Base-by-base conservation (phyloP, 163 green algal species). In the Dunaliella salina region DNA sequence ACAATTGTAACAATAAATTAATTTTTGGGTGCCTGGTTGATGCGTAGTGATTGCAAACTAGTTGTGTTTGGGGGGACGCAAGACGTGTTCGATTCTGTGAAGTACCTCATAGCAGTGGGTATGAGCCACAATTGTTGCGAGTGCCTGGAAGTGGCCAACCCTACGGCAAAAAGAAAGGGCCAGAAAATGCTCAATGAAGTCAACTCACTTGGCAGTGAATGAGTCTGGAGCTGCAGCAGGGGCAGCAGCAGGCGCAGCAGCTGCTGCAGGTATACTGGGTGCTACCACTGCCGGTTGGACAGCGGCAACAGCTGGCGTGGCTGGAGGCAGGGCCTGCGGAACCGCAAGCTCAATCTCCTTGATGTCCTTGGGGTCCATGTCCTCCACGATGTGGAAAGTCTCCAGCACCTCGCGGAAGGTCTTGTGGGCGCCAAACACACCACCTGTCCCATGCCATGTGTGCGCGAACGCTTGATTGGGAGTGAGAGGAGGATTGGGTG, bases 361-460 rank as follows among this genome's bases (percentile, higher is more conserved):
- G 26, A 87, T 80, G 18, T 82, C 63, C 63, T 75, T 75, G 63
- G 63, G 83, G 67, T 30, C 45, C 8, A 33, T 18, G 72, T 90
- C 87, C 24, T 40, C 72, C 22, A 75, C 33, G 15, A 46, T 25
- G 32, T 69, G 50, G 69, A 87, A 32, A 0, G 26, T 45, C 18
- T 81, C 87, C 84, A 93, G 84, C 29, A 89, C 81, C 40, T 82
- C 72, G 25, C 88, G 87, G 34, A 91, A 82, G 63, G 88, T 88
- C 57, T 75, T 63, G 80, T 91, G 92, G 0, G 88, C 85, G 26
- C 87, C 86, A 34, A 87, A 86, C 25, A 93, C 90, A 46, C 90
- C 90, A 81, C 88, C 90, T 92, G 86, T 30, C 72, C 20, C 30
- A 20, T 34, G 12, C 13, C 25, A 85, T 29, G 46, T 80, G 25